Percentiles rank a stretch among this genome's conserved stretches.
Evolutionary conservation across 208 protist species (phyloP).

Genomic region (Leishmania amazonensis): DNA sequence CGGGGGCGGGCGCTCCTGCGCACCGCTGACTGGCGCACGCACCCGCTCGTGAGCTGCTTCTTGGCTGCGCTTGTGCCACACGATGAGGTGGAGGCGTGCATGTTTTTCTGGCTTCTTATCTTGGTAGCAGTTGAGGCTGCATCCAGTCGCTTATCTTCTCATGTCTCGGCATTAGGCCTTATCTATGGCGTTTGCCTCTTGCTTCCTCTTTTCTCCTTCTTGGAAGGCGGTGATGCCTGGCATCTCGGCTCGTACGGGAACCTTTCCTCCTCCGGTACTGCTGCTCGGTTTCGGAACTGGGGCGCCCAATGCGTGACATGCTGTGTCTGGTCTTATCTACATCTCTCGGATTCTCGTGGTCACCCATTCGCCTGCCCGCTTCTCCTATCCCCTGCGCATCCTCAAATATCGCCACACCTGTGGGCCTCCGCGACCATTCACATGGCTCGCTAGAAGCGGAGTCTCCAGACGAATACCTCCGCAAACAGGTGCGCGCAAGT

Average conservation of each 20-base stretch:
- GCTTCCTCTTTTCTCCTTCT: not conserved
- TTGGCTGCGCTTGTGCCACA: not conserved
- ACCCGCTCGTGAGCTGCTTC: not conserved
- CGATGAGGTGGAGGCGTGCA: not conserved
- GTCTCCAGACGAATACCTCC: not conserved
- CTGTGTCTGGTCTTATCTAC: not conserved
- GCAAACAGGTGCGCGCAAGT: not conserved
- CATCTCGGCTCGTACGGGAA: too few relatives aligned
- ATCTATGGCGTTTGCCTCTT: not conserved
- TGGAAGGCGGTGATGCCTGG: not conserved
- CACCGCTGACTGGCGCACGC: not conserved
- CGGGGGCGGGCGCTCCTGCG: not conserved
- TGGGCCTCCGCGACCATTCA: not conserved
- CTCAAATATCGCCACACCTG: not conserved
- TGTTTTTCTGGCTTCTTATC: not conserved
- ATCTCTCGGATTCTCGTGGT: not conserved
- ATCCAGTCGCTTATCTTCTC: conserved; percentile 1
- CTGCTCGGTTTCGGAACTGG: not conserved
- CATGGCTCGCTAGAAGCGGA: not conserved
- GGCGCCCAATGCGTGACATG: not conserved
- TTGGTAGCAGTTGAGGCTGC: not conserved
- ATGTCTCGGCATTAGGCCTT: not conserved
- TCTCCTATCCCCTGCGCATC: not conserved
- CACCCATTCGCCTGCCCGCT: not conserved
- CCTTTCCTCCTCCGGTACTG: not conserved